Evolutionary conservation across 2,329 filamentous ascomycete genomes (phyloP), one percentile per base, ranked within the genome.

Genomic region (Aspergillus niger): DNA sequence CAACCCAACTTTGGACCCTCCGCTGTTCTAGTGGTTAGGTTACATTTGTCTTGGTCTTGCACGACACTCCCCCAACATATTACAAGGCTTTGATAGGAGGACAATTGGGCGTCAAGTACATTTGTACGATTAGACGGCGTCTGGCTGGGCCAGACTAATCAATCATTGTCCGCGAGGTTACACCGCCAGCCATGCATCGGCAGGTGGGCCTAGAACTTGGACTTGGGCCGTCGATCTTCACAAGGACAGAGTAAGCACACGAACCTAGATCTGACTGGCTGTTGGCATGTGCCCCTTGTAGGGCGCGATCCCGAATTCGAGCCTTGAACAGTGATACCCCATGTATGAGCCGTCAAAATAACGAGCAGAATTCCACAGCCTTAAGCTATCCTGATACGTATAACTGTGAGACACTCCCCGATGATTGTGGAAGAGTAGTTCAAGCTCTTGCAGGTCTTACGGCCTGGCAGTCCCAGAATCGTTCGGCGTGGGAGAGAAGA

Each of bases 1-100:
- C 15, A 69, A 76, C 59, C 72, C 71, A 6, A 61, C 64, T 6
- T 61, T 66, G 28, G 65, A 67, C 20, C 38, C 59, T 6, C 59
- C 63, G 1, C n/a, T 63, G 13, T 26, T 36, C 43, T 63, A 36
- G 63, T 13, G 20, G 8, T 20, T 4, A 30, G 13, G 26, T n/a
- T 43, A 3, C 39, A 48, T 38, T 10, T 41, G 13, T 11, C 38
- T 30, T 22, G 30, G 4, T 41, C 36, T 20, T 15, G 22, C 22
- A 41, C 38, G 15, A 7, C 17, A 56, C 26, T 13, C 32, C 10
- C 32, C 32, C 32, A 13, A 15, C 11, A 11, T 5, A 36, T 13
- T 5, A 36, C 10, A 13, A 11, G 11, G 32, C 32, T 36, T 11
- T 36, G 2, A 5, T 36, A 36, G 13, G 41, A 20, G 41, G 20